Evolutionary conservation across 305 asterid genomes (phyloP).

Genomic region (Caryopteris hybrid): DNA sequence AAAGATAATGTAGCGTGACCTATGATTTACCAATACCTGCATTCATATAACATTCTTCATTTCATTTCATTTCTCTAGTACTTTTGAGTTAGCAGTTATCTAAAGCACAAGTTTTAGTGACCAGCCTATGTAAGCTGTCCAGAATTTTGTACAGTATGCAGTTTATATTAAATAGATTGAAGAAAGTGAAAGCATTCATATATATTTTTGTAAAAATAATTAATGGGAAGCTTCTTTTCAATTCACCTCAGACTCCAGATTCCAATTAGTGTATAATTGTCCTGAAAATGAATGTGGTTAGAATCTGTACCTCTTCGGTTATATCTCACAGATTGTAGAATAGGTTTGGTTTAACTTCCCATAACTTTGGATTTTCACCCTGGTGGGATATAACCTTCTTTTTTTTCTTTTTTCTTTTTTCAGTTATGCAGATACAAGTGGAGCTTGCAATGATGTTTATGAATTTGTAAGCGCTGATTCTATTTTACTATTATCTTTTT

Average conservation of each 20-base stretch:
- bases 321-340: neutral
- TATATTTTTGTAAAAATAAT: neutral
- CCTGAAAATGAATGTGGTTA: neutral
- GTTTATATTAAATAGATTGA: neutral
- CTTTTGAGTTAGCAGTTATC: neutral
- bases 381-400: conserved; percentile 3
- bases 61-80: neutral
- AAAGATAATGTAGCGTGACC: neutral
- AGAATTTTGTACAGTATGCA: neutral
- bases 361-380: neutral
- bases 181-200: neutral
- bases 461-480: conserved; percentile 74
- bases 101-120: neutral
- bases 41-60: neutral
- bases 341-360: neutral
- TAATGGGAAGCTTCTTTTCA: neutral
- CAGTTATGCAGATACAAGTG: conserved; percentile 97
- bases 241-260: neutral
- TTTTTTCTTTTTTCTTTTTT: no score
- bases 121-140: neutral
- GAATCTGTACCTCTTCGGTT: neutral
- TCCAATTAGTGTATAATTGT: neutral
- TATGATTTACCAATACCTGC: neutral
- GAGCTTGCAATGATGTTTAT: conserved; percentile 95
- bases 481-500: neutral